A percentile compares a stretch with the other conserved stretches of the same genome.
Evolutionary conservation across 805 yeast genomes (phyloP).

Genomic region (Peterozyma xylosa): DNA sequence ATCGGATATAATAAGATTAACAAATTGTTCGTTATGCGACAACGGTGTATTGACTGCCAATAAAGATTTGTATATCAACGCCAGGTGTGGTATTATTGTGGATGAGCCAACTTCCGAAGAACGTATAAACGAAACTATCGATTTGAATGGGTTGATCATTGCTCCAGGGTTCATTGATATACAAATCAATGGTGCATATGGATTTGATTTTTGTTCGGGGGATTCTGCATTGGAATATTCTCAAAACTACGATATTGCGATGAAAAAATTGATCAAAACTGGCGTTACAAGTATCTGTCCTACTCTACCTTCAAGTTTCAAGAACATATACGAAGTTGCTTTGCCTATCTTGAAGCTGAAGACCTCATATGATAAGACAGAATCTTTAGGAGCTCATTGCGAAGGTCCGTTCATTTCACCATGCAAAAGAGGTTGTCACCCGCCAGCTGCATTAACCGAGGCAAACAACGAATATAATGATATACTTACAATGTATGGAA

Average conservation of each 20-base stretch:
- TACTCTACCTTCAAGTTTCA: conserved; percentile 44
- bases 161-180: conserved; percentile 53
- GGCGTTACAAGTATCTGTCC: conserved; percentile 54
- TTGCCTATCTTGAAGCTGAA: conserved; percentile 33
- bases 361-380: conserved; percentile 26
- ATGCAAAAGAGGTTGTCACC: conserved; percentile 44
- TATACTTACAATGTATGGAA: conserved; percentile 27
- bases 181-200: conserved; percentile 53
- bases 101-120: conserved; percentile 14
- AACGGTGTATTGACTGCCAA: conserved; percentile 26
- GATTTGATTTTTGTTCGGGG: conserved; percentile 40
- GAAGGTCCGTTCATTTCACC: conserved; percentile 53
- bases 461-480: conserved; percentile 24
- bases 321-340: conserved; percentile 38
- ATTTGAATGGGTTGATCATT: conserved; percentile 37
- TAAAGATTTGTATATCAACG: conserved; percentile 36
- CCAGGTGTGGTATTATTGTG: conserved; percentile 32
- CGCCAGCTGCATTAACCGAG: conserved; percentile 32
- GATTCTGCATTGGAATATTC: conserved; percentile 24
- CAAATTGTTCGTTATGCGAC: conserved; percentile 35
- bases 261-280: conserved; percentile 37
- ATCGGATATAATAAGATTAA: conserved; percentile 18
- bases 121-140: conserved; percentile 22
- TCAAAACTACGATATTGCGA: conserved; percentile 31
- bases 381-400: conserved; percentile 49